Evolutionary conservation across 1,284 basidiomycete genomes (phyloP).

Genomic region (Apiotrichum siamense): DNA sequence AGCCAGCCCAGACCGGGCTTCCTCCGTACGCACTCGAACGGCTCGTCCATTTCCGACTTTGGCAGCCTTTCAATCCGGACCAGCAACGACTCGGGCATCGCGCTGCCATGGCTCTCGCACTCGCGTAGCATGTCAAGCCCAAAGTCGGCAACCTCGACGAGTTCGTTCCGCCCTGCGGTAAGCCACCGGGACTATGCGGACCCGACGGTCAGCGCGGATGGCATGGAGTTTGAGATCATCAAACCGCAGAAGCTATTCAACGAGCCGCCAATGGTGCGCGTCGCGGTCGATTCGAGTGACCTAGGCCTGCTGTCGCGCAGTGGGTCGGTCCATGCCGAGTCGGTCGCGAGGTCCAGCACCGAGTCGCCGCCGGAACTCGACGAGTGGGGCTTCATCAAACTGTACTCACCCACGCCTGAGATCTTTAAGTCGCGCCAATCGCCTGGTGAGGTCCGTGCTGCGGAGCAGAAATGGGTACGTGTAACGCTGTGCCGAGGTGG

Average conservation of each 20-base stretch:
- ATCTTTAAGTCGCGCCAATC: constrained; percentile 33
- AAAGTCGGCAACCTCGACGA: too few species aligned
- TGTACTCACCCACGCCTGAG: constrained; percentile 30
- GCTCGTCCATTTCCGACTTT: background rate
- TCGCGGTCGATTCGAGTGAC: constrained; percentile 10
- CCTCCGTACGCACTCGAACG: background rate
- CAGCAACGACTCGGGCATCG: background rate
- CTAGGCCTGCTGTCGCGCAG: constrained; percentile 3
- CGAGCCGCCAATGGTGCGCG: background rate
- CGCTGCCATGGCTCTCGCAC: background rate
- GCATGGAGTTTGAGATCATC: constrained; percentile 46
- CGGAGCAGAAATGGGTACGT: constrained; percentile 44
- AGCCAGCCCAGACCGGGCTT: background rate
- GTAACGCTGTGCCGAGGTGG: background rate
- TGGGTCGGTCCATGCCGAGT: constrained; percentile 1
- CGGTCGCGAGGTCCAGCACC: background rate
- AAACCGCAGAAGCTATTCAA: constrained; percentile 23
- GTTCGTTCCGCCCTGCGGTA: constrained; percentile 15
- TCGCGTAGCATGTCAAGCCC: background rate
- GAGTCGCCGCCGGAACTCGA: constrained; percentile 33
- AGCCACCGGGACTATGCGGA: constrained; percentile 41
- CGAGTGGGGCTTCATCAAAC: constrained; percentile 45
- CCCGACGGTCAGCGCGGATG: constrained; percentile 40
- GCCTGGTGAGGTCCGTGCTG: constrained; percentile 28
- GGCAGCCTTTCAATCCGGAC: background rate